phyloP scores from a whole-genome alignment of 768 basidiomycete species.

The Serendipita indica region DNA sequence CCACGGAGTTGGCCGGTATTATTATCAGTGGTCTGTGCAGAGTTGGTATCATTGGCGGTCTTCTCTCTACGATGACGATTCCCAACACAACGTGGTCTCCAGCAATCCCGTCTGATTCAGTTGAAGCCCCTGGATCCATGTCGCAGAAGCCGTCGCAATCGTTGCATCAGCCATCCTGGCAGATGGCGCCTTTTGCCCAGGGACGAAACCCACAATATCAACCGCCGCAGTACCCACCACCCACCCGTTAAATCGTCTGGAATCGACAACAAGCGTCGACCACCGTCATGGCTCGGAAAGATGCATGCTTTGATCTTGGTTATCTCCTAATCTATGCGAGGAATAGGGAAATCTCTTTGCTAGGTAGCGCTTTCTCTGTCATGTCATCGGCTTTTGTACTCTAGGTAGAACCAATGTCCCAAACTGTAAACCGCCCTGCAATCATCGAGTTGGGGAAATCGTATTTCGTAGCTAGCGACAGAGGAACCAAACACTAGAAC shows the following conservation, averaged over 20 bases:
- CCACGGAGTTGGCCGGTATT: not conserved
- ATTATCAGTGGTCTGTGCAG: not conserved
- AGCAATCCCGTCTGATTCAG: not conserved
- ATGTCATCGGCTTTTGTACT: too few species aligned
- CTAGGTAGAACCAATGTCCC: too few species aligned
- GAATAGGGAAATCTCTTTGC: too few species aligned
- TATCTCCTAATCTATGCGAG: too few species aligned
- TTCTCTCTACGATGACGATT: not conserved
- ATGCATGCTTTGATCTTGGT: too few species aligned
- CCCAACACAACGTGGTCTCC: not conserved
- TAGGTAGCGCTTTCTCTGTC: too few species aligned
- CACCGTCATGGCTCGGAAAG: too few species aligned
- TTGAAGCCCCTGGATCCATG: not conserved
- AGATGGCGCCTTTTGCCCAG: not conserved
- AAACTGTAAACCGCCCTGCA: too few species aligned
- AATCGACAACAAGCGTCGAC: too few species aligned
- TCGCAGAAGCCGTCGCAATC: not conserved
- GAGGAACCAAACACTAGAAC: conserved; percentile 41
- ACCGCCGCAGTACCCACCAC: too few species aligned
- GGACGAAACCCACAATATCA: not conserved
- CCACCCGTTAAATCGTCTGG: too few species aligned
- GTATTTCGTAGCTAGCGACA: not conserved
- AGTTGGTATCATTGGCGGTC: not conserved
- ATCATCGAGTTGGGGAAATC: too few species aligned
- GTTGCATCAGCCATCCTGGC: not conserved